These are phyloP conservation scores for Fonsecaea multimorphosa DNA, from an alignment of 2,329 filamentous ascomycete genomes.

Conservation along the genomic window DNA sequence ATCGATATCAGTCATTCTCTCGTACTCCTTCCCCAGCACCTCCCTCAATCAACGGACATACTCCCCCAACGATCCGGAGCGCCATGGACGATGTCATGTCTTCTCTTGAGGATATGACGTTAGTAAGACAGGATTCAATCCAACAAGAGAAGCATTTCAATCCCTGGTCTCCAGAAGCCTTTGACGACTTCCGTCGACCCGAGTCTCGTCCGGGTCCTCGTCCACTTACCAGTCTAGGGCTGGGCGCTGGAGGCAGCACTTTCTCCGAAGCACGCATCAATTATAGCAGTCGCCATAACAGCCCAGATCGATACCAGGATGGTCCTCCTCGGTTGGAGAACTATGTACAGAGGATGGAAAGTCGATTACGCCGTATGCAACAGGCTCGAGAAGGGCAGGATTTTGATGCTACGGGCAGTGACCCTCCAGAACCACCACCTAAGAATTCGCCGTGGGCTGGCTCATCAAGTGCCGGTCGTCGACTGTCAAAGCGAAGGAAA, in stretches of 20 bases:
- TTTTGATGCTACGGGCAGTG: constrained; percentile 58
- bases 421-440: constrained; percentile 67
- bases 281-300: constrained; percentile 55
- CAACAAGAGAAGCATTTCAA: constrained; percentile 62
- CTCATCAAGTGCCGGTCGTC: constrained; percentile 51
- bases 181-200: constrained; percentile 60
- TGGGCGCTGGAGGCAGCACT: constrained; percentile 59
- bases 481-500: constrained; percentile 49
- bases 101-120: constrained; percentile 84
- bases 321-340: constrained; percentile 76
- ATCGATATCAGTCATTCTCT: constrained; percentile 60
- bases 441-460: constrained; percentile 54
- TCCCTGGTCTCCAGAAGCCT: constrained; percentile 91
- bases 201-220: constrained; percentile 52
- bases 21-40: constrained; percentile 70
- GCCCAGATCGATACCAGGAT: constrained; percentile 60
- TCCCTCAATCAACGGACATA: constrained; percentile 70
- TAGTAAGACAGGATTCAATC: constrained; percentile 59
- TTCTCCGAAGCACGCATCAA: constrained; percentile 64
- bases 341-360: constrained; percentile 93
- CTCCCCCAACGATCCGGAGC: constrained; percentile 87
- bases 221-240: constrained; percentile 76
- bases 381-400: constrained; percentile 50
- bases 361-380: constrained; percentile 74
- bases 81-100: constrained; percentile 99